phyloP scores from a whole-genome alignment of 768 basidiomycete species.

The Leccinum fibrillosum region DNA sequence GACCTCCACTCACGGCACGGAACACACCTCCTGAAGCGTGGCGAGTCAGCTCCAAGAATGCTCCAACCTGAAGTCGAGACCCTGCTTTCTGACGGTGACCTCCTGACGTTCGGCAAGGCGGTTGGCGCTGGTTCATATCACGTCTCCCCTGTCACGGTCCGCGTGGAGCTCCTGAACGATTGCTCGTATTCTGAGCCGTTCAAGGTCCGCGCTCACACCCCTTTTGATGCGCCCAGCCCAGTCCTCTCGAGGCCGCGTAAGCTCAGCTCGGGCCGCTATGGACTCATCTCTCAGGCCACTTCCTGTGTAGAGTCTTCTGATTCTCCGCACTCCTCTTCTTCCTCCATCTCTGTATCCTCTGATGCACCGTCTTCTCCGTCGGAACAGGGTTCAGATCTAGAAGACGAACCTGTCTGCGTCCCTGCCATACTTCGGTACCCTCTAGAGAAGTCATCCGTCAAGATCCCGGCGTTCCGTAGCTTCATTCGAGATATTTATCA shows the following conservation, averaged over 20 bases:
- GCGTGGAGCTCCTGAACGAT: conserved; percentile 48
- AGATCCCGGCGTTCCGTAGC: conserved; percentile 32
- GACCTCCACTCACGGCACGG: conserved; percentile 78
- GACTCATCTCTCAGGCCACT: conserved; percentile 39
- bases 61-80: conserved; percentile 56
- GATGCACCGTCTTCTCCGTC: conserved; percentile 29
- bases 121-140: conserved; percentile 60
- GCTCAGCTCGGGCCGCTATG: conserved; percentile 59
- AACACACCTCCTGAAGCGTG: conserved; percentile 58
- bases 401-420: conserved; percentile 39
- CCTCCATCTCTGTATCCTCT: conserved; percentile 42
- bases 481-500: conserved; percentile 30
- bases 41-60: conserved; percentile 45
- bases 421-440: conserved; percentile 14
- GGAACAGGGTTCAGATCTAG: conserved; percentile 51
- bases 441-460: conserved; percentile 18
- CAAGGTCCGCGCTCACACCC: conserved; percentile 1
- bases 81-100: conserved; percentile 61
- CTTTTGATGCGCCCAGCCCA: conserved; percentile 30
- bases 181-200: conserved; percentile 19
- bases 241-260: conserved; percentile 25
- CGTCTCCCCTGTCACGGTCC: conserved; percentile 61
- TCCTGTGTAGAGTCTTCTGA: conserved; percentile 28
- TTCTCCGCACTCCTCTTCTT: conserved; percentile 26
- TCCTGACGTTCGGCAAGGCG: conserved; percentile 73